These are phyloP conservation scores for Cladorrhinum sp. DNA, from an alignment of 2,329 filamentous ascomycete species.

Conservation along the genomic window DNA sequence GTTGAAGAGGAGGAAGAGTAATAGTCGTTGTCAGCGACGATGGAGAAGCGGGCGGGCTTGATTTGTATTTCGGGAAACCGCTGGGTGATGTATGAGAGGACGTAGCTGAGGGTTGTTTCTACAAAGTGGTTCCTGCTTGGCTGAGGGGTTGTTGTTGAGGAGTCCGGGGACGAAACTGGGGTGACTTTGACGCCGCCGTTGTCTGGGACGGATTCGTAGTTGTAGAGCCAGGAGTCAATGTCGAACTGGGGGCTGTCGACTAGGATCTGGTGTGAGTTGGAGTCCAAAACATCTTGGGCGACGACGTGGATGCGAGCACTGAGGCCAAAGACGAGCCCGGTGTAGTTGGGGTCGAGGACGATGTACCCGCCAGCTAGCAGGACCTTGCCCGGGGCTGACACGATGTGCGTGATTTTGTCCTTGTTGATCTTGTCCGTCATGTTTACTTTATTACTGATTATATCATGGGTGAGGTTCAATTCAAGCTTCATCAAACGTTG, in stretches of 20 bases:
- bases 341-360: constrained; percentile 84
- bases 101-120: constrained; percentile 85
- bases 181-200: constrained; percentile 79
- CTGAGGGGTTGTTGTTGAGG: constrained; percentile 14
- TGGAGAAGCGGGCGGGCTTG: constrained; percentile 70
- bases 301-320: constrained; percentile 66
- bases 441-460: not conserved
- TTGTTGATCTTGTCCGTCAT: constrained; percentile 1
- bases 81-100: constrained; percentile 71
- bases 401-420: constrained; percentile 47
- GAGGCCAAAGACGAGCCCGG: constrained; percentile 68
- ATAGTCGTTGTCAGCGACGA: constrained; percentile 94
- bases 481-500: not conserved
- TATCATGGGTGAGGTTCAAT: not conserved
- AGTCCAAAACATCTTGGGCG: constrained; percentile 56
- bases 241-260: constrained; percentile 91
- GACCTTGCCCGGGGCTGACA: constrained; percentile 95
- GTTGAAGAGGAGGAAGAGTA: constrained; percentile 68
- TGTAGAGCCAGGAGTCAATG: constrained; percentile 84
- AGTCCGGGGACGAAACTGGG: constrained; percentile 72
- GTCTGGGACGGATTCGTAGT: constrained; percentile 65
- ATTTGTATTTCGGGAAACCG: constrained; percentile 43
- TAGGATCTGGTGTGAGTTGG: constrained; percentile 59
- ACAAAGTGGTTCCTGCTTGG: constrained; percentile 72
- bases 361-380: constrained; percentile 92